Evolutionary conservation across 495 filamentous ascomycete genomes (phyloP).

Genomic region (Bacidia gigantensis): DNA sequence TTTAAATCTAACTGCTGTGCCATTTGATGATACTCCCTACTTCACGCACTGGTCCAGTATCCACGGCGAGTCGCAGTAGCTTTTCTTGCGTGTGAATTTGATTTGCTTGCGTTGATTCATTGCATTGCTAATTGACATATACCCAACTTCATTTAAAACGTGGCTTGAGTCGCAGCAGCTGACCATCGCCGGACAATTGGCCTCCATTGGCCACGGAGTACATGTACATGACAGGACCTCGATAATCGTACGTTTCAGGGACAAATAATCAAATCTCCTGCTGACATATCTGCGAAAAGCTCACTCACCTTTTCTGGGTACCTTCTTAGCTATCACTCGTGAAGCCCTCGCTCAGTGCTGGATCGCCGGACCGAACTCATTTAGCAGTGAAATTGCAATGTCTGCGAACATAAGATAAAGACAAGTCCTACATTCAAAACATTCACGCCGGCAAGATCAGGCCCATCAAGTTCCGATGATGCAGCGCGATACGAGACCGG

Average conservation of each 20-base stretch:
- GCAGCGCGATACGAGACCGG: conserved; percentile 10
- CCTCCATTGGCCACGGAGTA: neutral
- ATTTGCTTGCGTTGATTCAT: neutral
- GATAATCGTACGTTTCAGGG: too few species aligned
- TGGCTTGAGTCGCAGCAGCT: neutral
- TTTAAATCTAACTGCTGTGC: neutral
- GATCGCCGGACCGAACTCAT: too few species aligned
- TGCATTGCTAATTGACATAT: neutral
- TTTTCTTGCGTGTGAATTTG: neutral
- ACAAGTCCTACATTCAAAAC: too few species aligned
- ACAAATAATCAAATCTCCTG: too few species aligned
- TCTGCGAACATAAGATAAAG: too few species aligned
- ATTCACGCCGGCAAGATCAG: too few species aligned
- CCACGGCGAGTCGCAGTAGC: neutral
- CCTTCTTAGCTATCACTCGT: too few species aligned
- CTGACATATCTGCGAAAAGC: too few species aligned
- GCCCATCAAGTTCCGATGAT: neutral
- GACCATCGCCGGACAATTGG: neutral
- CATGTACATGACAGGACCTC: too few species aligned
- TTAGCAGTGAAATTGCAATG: too few species aligned
- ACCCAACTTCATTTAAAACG: neutral
- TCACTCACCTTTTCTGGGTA: too few species aligned
- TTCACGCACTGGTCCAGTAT: neutral
- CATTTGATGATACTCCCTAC: neutral
- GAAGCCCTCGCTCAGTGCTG: too few species aligned